Conservation (phyloP, 176 grass and related monocot species). For the Ensete ventricosum region DNA sequence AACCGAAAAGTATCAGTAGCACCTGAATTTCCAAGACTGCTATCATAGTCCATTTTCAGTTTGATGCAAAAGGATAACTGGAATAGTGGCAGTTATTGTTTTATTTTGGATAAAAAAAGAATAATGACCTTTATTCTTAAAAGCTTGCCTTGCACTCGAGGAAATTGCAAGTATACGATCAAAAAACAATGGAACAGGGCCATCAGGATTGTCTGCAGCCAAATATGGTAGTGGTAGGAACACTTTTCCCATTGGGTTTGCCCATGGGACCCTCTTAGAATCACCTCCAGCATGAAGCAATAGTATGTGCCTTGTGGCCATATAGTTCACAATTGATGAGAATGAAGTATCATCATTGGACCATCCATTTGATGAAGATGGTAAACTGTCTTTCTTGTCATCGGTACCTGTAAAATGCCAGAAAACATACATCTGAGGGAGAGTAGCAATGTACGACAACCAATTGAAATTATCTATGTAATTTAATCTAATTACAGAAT, state of each 20-base stretch:
- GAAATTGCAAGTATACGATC: conserved; percentile 85
- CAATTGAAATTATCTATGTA: neutral
- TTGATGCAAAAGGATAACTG: neutral
- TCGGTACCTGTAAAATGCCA: conserved; percentile 23
- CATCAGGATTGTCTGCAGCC: conserved; percentile 64
- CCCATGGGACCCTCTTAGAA: conserved; percentile 94
- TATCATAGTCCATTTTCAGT: neutral
- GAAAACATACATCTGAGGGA: conserved; percentile 17
- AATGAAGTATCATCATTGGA: conserved; percentile 13
- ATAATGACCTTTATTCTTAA: conserved; percentile 62
- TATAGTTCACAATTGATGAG: conserved; percentile 20
- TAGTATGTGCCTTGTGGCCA: conserved; percentile 63
- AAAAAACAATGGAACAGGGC: conserved; percentile 69
- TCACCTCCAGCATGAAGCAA: conserved; percentile 89
- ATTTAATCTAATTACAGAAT: neutral
- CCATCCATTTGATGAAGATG: conserved; percentile 2
- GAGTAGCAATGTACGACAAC: neutral
- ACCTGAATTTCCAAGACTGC: neutral
- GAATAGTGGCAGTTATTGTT: neutral
- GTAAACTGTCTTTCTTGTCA: conserved; percentile 29
- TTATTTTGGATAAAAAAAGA: neutral
- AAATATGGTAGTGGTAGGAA: conserved; percentile 82
- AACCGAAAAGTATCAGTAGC: neutral
- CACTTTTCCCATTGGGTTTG: conserved; percentile 88
- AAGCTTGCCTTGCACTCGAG: conserved; percentile 78